Evolutionary conservation across 352 stramenopile species (phyloP), one percentile per base, ranked within the genome.

Genomic region (Pythium dissimile): DNA sequence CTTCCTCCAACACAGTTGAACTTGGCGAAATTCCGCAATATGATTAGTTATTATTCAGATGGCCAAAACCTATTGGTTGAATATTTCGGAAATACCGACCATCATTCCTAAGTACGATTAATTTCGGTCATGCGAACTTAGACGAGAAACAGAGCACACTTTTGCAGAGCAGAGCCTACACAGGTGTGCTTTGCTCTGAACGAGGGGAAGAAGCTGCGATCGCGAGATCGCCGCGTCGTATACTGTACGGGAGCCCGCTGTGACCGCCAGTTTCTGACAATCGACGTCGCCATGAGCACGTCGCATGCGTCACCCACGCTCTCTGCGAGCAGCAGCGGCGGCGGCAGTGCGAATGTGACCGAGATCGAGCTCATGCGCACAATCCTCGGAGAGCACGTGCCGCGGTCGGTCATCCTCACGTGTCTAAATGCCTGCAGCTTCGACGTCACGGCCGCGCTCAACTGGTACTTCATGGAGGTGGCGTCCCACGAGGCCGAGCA

Each of bases 351-450:
- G 30, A 72, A 75, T 56, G 78, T 79, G 57, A 82, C 67, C 63
- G 85, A 95, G 51, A 64, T 95, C 45, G 85, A 95, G 41, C 72
- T 95, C 47, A 95, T 95, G 80, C 85, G 83, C 53, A 93, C 83
- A 51, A 95, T 95, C 54, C 71, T 95, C 23, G 85, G 85, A 31
- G 85, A 95, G 54, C 77, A 93, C 51, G 85, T 95, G 52, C 83
- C 85, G 21, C 81, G 91, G 60, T 89, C 74, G 57, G 81, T 93
- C 42, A 91, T 95, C 59, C 70, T 95, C 20, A 78, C 81, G 47
- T 95, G 85, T 52, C 64, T 95, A 2, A 89, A 90, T 67, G 82
- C 83, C 18, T 92, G 83, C 57, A 70, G 63, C 46, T 93, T 93
- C 48, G 85, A 95, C 62, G 85, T 95, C 34, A 91, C 80, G 58